Evolutionary conservation across 164 flowering plant genomes (phyloP).

Genomic region (Litsea cubeba): DNA sequence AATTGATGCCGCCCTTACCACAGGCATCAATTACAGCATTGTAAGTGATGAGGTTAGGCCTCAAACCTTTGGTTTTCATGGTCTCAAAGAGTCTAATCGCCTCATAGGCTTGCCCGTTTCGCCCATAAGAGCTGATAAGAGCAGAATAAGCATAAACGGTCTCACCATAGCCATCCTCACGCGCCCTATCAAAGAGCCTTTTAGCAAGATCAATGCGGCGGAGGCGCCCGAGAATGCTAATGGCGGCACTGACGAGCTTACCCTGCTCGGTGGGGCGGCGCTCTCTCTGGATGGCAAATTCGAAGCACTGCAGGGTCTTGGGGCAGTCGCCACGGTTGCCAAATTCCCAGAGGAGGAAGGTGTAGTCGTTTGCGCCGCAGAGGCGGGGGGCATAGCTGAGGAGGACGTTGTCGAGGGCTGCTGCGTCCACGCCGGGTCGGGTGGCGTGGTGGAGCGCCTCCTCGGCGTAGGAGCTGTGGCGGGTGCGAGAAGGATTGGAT

Average conservation of each 20-base stretch:
- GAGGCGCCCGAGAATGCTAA: slow-evolving; percentile 80
- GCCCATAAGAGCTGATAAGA: slow-evolving; percentile 81
- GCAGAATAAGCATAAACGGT: slow-evolving; percentile 89
- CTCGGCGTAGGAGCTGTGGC: slow-evolving; percentile 65
- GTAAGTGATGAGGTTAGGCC: slow-evolving; percentile 87
- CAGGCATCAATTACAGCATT: slow-evolving; percentile 97
- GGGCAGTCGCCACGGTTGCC: slow-evolving; percentile 74
- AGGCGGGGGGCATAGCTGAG: slow-evolving; percentile 44
- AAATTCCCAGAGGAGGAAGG: slow-evolving; percentile 68
- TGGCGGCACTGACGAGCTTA: slow-evolving; percentile 79
- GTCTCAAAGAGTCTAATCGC: slow-evolving; percentile 65
- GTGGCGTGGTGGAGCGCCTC: slow-evolving; percentile 50
- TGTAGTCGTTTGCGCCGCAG: slow-evolving; percentile 73
- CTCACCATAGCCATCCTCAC: slow-evolving; percentile 70
- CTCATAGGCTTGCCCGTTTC: slow-evolving; percentile 61
- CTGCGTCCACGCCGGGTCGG: slow-evolving; percentile 22
- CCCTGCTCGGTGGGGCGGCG: slow-evolving; percentile 62
- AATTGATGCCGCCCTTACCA: slow-evolving; percentile 90
- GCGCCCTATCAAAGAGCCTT: slow-evolving; percentile 59
- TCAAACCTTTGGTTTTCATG: slow-evolving; percentile 68
- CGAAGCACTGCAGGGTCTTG: slow-evolving; percentile 60
- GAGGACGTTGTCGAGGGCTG: slow-evolving; percentile 35
- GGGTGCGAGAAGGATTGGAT: slow-evolving; percentile 24
- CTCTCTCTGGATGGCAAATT: slow-evolving; percentile 45
- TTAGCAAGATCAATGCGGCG: slow-evolving; percentile 71